Conservation (phyloP, 1,139 yeast species). For the Scheffersomyces stambukii region DNA sequence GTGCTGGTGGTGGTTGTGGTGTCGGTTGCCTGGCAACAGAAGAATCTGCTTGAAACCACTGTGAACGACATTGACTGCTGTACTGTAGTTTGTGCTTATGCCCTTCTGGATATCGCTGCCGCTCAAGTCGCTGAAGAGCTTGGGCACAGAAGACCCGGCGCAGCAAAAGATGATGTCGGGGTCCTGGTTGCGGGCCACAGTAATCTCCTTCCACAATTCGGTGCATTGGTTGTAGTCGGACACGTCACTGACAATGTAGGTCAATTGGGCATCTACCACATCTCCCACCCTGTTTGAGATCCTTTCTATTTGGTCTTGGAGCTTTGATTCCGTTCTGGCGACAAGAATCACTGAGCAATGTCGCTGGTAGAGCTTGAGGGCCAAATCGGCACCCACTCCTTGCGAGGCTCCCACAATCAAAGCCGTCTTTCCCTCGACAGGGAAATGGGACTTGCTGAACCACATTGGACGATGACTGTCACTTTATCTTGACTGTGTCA, state of each 20-base stretch:
- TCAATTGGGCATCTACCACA: constrained; percentile 27
- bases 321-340: constrained; percentile 64
- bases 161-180: constrained; percentile 82
- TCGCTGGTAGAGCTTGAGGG: constrained; percentile 48
- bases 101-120: constrained; percentile 58
- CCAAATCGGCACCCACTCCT: constrained; percentile 85
- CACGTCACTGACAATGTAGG: constrained; percentile 62
- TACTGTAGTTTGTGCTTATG: constrained; percentile 63
- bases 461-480: no score
- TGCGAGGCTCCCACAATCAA: constrained; percentile 95
- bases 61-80: constrained; percentile 71
- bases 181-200: constrained; percentile 21
- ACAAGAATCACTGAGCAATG: constrained; percentile 70
- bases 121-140: constrained; percentile 66
- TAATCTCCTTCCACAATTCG: constrained; percentile 27
- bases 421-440: constrained; percentile 50
- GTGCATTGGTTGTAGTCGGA: constrained; percentile 51
- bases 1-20: not conserved
- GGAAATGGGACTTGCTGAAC: constrained; percentile 25
- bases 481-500: no score
- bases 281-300: constrained; percentile 23
- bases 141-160: constrained; percentile 85
- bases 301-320: constrained; percentile 45
- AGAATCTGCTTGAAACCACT: constrained; percentile 42
- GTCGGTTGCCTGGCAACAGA: not conserved